Evolutionary conservation across 371 early-diverging fungal genomes (phyloP), one percentile per base, ranked within the genome.

Genomic region (Circinella umbellata): DNA sequence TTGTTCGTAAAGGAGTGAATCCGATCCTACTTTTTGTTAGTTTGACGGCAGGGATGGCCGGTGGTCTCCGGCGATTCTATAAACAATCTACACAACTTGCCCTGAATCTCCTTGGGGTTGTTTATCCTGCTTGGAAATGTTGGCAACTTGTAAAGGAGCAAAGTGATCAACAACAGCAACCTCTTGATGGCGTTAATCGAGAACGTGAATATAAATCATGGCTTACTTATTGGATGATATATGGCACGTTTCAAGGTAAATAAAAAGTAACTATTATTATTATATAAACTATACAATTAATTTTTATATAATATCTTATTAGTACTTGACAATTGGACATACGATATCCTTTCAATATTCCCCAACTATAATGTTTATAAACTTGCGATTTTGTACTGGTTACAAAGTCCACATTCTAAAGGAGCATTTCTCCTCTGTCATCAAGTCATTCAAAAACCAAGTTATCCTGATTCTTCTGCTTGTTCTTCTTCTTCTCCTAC

Each of bases 181-280:
- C 69, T 15, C 60, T 37, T 53, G 63, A 35, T 15, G 69, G 46
- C 18, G 69, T 67, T 11, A 54, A 61, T 15, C 64, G 61, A 34
- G 27, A 68, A 39, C 54, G 71, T 18, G 81, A 81, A 61, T 71
- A 73, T 59, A 80, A 78, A 63, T 70, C 77, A 18, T 86, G 86
- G 86, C 67, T 86, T 27, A 84, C 85, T 57, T 86, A 86, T 68
- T 86, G 86, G 86, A 69, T 82, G 47, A 48, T 84, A 3, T 86
- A 79, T 73, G 86, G 86, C 7, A 76, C 74, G 36, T 67, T 86
- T 51, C 83, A 83, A 79, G 79, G 84, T 84, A 72, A 65, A 36
- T 11, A 8, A 42, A 8, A 38, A 14, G 15, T 17, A 51, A 8
- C 14, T 13, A 15, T 15, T n/a, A 42, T 62, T 34, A 67, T 11